A percentile compares a stretch with the other conserved stretches of the same genome.
Evolutionary conservation across 1,284 basidiomycete species (phyloP).

Genomic region (Ganoderma sinense): DNA sequence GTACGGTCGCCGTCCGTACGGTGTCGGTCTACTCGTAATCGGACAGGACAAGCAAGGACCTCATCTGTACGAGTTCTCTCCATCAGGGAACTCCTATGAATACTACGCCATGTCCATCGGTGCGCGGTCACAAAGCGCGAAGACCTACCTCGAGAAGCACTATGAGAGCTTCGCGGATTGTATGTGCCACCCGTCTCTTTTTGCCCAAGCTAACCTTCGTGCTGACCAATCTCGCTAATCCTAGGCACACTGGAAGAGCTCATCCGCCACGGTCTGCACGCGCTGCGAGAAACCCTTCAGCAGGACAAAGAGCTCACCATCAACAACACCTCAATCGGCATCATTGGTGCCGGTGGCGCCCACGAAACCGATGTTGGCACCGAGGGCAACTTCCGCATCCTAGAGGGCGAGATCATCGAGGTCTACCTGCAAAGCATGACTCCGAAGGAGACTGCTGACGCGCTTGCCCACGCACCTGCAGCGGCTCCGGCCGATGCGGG

Average conservation of each 20-base stretch:
- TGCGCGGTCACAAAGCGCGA: constrained; percentile 96
- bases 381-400: constrained; percentile 75
- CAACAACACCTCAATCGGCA: constrained; percentile 93
- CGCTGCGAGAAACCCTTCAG: constrained; percentile 93
- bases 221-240: constrained; percentile 14
- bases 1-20: constrained; percentile 97
- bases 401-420: constrained; percentile 80
- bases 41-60: constrained; percentile 96
- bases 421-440: constrained; percentile 78
- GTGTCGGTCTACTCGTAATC: constrained; percentile 98
- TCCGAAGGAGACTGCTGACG: constrained; percentile 59
- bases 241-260: constrained; percentile 85
- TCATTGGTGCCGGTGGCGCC: constrained; percentile 76
- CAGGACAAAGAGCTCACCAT: constrained; percentile 95
- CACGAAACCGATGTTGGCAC: constrained; percentile 61
- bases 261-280: constrained; percentile 91
- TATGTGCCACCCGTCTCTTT: constrained; percentile 48
- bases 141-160: constrained; percentile 97
- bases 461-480: constrained; percentile 42
- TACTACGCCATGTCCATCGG: constrained; percentile 99
- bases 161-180: constrained; percentile 88
- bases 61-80: constrained; percentile 98
- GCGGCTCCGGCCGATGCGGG: constrained; percentile 39
- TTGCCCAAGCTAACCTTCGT: neutral
- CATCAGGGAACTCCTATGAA: constrained; percentile 97